These are phyloP conservation scores for Fusarium scirpi DNA, from an alignment of 2,329 filamentous ascomycete genomes.

Conservation along the genomic window DNA sequence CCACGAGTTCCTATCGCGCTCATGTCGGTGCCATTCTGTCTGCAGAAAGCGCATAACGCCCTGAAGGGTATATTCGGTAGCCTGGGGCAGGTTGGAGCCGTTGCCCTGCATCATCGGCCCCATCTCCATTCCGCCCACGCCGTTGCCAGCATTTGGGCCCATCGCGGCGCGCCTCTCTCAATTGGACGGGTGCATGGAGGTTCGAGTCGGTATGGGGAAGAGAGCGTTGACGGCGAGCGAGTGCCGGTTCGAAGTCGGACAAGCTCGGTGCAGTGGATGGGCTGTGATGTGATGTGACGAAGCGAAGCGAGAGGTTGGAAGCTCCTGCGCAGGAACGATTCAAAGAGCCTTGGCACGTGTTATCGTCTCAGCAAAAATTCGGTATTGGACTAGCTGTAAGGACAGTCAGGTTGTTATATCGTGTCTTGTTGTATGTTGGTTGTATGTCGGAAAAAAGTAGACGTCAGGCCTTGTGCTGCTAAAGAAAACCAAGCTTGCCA, in stretches of 20 bases:
- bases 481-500: conserved; percentile 33
- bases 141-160: conserved; percentile 60
- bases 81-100: conserved; percentile 64
- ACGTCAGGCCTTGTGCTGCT: conserved; percentile 27
- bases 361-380: conserved; percentile 8
- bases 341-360: conserved; percentile 32
- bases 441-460: conserved; percentile 14
- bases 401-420: conserved; percentile 17
- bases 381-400: background rate
- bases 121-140: conserved; percentile 61
- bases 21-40: conserved; percentile 98
- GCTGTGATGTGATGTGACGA: conserved; percentile 29
- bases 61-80: conserved; percentile 73
- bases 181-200: conserved; percentile 55
- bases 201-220: conserved; percentile 42
- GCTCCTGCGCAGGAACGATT: conserved; percentile 28
- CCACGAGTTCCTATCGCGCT: conserved; percentile 97
- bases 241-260: conserved; percentile 39
- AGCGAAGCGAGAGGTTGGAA: conserved; percentile 11
- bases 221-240: conserved; percentile 31
- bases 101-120: conserved; percentile 60
- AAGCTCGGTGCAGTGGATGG: conserved; percentile 34
- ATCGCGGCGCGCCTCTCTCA: conserved; percentile 55
- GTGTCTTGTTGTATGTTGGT: background rate
- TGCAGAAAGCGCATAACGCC: conserved; percentile 99